Evolutionary conservation across 2,329 filamentous ascomycete genomes (phyloP).

Genomic region (Coniochaeta hoffmannii): DNA sequence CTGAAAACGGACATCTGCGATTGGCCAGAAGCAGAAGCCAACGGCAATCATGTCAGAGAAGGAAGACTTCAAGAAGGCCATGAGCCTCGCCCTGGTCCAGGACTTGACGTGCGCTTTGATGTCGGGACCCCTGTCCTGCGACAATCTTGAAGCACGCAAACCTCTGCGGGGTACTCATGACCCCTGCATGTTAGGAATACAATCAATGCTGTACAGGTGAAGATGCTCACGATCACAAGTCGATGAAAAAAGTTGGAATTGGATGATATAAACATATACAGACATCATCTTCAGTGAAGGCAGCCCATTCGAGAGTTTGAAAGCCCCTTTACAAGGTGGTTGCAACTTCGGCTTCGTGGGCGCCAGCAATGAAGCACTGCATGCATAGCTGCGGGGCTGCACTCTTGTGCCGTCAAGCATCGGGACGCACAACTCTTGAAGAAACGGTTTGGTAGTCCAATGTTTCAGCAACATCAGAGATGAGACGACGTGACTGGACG

Average conservation of each 20-base stretch:
- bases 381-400: too few species aligned
- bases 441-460: not conserved
- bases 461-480: not conserved
- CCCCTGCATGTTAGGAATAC: not conserved
- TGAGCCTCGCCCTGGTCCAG: constrained; percentile 13
- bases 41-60: constrained; percentile 8
- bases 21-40: constrained; percentile 14
- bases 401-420: too few species aligned
- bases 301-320: too few species aligned
- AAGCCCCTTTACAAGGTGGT: too few species aligned
- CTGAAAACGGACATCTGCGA: constrained; percentile 12
- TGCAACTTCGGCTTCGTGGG: too few species aligned
- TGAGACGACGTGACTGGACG: not conserved
- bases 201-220: too few species aligned
- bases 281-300: too few species aligned
- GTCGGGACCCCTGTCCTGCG: constrained; percentile 32
- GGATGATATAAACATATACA: too few species aligned
- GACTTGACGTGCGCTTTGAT: constrained; percentile 11
- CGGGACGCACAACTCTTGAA: too few species aligned
- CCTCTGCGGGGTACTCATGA: not conserved
- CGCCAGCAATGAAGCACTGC: too few species aligned
- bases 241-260: too few species aligned
- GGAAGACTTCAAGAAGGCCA: constrained; percentile 6
- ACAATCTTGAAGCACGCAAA: constrained; percentile 38
- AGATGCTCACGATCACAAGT: too few species aligned